Evolutionary conservation across 2,329 filamentous ascomycete genomes (phyloP), one percentile per base, ranked within the genome.

Genomic region (Calonectria pseudoturangicola): DNA sequence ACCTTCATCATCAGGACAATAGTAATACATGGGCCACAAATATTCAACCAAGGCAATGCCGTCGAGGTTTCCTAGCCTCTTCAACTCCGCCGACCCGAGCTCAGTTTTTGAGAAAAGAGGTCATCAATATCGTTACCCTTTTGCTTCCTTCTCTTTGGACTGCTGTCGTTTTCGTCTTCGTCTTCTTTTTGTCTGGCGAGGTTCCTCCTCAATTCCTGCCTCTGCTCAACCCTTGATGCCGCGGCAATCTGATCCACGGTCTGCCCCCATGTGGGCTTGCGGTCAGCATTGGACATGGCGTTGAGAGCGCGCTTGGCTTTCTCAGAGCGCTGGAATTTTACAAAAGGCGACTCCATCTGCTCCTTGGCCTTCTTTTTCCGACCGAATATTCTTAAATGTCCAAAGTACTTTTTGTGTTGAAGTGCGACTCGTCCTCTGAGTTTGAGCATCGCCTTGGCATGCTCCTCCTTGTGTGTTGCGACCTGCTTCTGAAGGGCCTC

Each of bases 371-470:
- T 79, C 56, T 74, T 76, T 4, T 72, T 47, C 25, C 69, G 76
- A 10, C 81, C 80, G 58, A 82, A 83, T n/a, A 83, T 77, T 60
- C 77, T 64, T 21, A 78, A 70, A 50, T 82, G 75, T 41, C 75
- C 80, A 73, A 77, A 66, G 33, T 73, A 77, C 63, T 83, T 83
- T 68, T 78, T 82, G 27, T 81, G 74, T 15, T 80, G 71, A n/a
- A 80, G 41, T 28, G 78, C 74, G 2, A 27, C 28, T 9, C 77
- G 72, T 7, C 81, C 82, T n/a, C 82, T 80, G 6, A 84, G 62
- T 25, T 75, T 75, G 66, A 66, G 60, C 82, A 84, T 83, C 68
- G 76, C 62, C 10, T 62, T 68, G 51, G 78, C 72, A 63, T 81
- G 82, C 3, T 73, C 73, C 21, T 71, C 51, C 30, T 76, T 74